Conservation (phyloP, 805 yeast genomes). For the Sugiyamaella chiloensis region DNA sequence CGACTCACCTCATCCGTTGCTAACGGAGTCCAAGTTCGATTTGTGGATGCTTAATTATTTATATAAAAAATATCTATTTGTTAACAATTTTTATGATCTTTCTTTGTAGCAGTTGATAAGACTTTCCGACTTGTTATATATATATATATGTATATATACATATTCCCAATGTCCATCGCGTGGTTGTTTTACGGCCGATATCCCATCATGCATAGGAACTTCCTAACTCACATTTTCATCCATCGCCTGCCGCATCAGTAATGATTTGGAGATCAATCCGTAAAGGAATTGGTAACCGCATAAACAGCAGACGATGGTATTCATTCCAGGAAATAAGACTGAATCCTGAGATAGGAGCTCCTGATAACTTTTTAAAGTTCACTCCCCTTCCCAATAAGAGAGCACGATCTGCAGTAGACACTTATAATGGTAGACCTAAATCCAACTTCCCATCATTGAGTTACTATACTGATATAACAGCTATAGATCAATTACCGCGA, state of each 20-base stretch:
- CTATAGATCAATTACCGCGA: not conserved
- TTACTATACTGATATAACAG: slow-evolving; percentile 4
- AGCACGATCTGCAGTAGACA: not conserved
- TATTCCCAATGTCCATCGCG: too few species aligned
- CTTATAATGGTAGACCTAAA: slow-evolving; percentile 13
- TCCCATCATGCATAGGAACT: too few species aligned
- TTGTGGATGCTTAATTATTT: slow-evolving; percentile 5
- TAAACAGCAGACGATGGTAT: not conserved
- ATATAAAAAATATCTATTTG: too few species aligned
- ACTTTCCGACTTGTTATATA: too few species aligned
- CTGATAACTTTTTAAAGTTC: slow-evolving; percentile 10
- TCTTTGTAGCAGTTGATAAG: too few species aligned
- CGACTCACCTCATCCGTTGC: slow-evolving; percentile 11
- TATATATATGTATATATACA: too few species aligned
- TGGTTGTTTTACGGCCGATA: too few species aligned
- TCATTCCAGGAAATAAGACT: not conserved
- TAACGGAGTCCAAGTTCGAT: slow-evolving; percentile 10
- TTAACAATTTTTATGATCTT: too few species aligned
- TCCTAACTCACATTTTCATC: too few species aligned
- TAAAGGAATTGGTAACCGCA: too few species aligned
- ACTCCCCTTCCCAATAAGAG: slow-evolving; percentile 12
- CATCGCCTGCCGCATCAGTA: too few species aligned
- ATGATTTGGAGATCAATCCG: too few species aligned
- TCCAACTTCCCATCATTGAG: slow-evolving; percentile 4
- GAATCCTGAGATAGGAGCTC: slow-evolving; percentile 2